Evolutionary conservation across 176 grass and related monocot genomes (phyloP), one percentile per base, ranked within the genome.

Genomic region (Hordeum marinum): DNA sequence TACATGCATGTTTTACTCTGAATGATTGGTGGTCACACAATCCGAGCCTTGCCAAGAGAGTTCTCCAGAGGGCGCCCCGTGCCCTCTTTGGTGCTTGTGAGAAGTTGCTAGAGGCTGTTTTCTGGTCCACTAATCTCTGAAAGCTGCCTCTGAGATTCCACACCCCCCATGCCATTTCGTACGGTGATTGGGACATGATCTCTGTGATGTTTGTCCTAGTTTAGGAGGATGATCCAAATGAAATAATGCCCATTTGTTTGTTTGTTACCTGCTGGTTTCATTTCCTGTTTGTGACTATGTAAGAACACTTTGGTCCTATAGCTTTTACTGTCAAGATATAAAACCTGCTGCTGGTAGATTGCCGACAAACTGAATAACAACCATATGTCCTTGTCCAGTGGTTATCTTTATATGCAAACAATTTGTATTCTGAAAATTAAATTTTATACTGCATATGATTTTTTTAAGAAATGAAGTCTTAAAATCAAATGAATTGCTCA

Each of bases 61-160:
- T 57, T 66, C 57, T 55, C 23, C 7, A 57, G 52, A 57, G 52
- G 7, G 52, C 18, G 52, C 52, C 52, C 52, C 18, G 52, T 57
- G 52, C 52, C 52, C 52, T 77, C 11, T 81, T 26, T 32, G 77
- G 70, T 24, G 20, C 37, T 25, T 65, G 61, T 54, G 63, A 70
- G 50, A 89, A 54, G 31, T 37, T 77, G 29, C 11, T 24, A 41
- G 17, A 32, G n/a, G 36, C 1, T 76, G 20, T 13, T 31, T 68
- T 76, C 8, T 81, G 39, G 83, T 71, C 78, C 72, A 82, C 62
- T 54, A 63, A 63, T 50, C 50, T 63, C 18, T 70, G 78, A 85
- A 77, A 85, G 71, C 83, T 71, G 80, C 54, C 35, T 70, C 32
- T 82, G 64, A 62, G 40, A 77, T 82, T 82, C 81, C 48, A 68